Base-by-base conservation (phyloP, 2,329 filamentous ascomycete species). In the Claviceps digitariae region DNA sequence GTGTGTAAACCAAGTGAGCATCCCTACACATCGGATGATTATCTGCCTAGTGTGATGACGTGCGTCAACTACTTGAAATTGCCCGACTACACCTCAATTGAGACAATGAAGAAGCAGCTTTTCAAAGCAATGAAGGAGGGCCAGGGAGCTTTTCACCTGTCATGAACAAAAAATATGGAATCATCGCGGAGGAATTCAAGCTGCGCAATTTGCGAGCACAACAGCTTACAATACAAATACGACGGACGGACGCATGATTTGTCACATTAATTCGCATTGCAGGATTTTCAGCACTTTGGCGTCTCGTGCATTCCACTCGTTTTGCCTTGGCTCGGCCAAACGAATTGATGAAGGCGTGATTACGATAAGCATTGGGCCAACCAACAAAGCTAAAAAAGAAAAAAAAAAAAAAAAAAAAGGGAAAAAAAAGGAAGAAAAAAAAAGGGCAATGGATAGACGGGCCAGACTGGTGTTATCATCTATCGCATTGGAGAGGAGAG, bases 21-120 rank as follows among this genome's bases (percentile, higher is more conserved):
- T 17, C 93, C 93, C 1, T 93, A 90, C 67, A 86, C 84, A 3
- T 91, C 91, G 4, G 93, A 98, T 64, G 93, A 98, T 72, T 98
- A 97, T 64, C 78, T 98, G n/a, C 93, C 94, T 13, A 97, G 90
- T 66, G 94, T 98, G 67, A 98, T 98, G 94, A 98, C 94, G 12
- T 98, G 94, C 67, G 93, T 95, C 70, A 98, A 98, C 69, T 98
- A 98, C 67, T 81, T 98, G 63, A 98, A 98, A 72, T 78, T 98
- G 64, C 93, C 93, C 21, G 89, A 98, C 69, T 98, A 98, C 70
- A 91, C 83, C 59, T 82, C 74, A 60, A 72, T 95, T 57, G 80
- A 87, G 1, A 77, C 85, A 51, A 82, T 98, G 70, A 84, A 79
- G 63, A 79, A 85, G 66, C 87, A 88, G 67, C 76, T 98, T 52